Base-by-base conservation (phyloP, 805 yeast species). In the Wickerhamiella allomyrinae region DNA sequence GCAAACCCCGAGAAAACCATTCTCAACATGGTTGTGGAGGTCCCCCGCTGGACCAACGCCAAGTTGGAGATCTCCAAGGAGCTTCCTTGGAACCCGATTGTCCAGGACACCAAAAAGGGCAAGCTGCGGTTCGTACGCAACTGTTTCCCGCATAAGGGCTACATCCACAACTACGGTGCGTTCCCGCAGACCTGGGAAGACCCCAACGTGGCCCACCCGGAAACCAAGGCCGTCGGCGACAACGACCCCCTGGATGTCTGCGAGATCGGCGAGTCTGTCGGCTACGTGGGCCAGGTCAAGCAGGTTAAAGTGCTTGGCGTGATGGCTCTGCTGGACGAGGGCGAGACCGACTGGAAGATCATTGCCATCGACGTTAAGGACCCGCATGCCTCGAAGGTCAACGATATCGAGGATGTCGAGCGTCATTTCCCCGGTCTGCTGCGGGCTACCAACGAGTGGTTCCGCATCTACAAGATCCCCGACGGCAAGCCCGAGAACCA, bases 101-200 rank as follows among this genome's bases (percentile, higher is more conserved):
- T 83, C 48, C 98, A 91, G 71, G 98, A 91, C 67, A 83, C 93
- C 60, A 91, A 91, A 73, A 89, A 91, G 73, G 97, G 96, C 53
- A 80, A 85, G 66, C 76, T 86, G 58, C 78, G 97, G 69, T 91
- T 79, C 56, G 97, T 91, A 46, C 79, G 94, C 70, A 91, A 91
- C 76, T 77, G 94, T 65, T 89, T 89, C 84, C 98, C 98, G 41
- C 94, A 83, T 71, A 94, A 91, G 64, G 98, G 98, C 56, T 89
- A 91, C 72, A 89, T 89, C 55, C 95, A 86, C 71, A 91, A 91
- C 71, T 89, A 89, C 63, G 98, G 97, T 63, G 96, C 96, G 39
- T 81, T 89, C 75, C 97, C 97, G 52, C 96, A 89, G 66, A 89
- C 97, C 3, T 89, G 97, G 97, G 98, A 89, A 63, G 94, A 91